Percentiles rank a stretch among this genome's conserved stretches.
phyloP scores from a whole-genome alignment of 2,329 filamentous ascomycete species.

The Fusarium zealandicum region DNA sequence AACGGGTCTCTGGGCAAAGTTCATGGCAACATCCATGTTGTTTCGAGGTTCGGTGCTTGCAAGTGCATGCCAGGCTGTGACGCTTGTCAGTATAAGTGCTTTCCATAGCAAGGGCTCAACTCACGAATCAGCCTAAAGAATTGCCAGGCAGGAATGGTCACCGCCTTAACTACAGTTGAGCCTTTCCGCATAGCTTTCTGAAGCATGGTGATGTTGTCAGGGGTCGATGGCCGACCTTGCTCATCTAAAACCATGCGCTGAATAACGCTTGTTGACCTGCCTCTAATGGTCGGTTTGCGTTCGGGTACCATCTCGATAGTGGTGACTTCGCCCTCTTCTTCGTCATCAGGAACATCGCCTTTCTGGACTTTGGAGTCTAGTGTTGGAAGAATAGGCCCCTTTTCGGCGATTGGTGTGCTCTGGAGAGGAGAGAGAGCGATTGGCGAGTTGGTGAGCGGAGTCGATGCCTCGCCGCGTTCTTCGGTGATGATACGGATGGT shows the following conservation, averaged over 20 bases:
- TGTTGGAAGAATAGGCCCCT: slow-evolving; percentile 4
- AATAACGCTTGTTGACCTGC: slow-evolving; percentile 66
- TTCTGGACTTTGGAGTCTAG: slow-evolving; percentile 13
- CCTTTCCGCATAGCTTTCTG: slow-evolving; percentile 54
- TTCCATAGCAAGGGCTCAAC: slow-evolving; percentile 44
- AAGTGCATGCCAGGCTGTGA: slow-evolving; percentile 82
- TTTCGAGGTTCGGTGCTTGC: slow-evolving; percentile 60
- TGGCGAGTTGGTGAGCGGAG: slow-evolving; percentile 46
- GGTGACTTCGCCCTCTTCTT: slow-evolving; percentile 29
- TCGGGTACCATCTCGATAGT: slow-evolving; percentile 36
- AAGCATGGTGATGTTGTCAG: slow-evolving; percentile 52
- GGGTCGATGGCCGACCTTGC: slow-evolving; percentile 53
- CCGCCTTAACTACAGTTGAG: slow-evolving; percentile 72
- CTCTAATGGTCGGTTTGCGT: slow-evolving; percentile 48
- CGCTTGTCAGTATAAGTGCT: slow-evolving; percentile 45
- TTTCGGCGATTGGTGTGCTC: slow-evolving; percentile 28
- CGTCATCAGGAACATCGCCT: slow-evolving; percentile 17
- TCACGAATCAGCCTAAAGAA: slow-evolving; percentile 92
- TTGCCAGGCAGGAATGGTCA: slow-evolving; percentile 96
- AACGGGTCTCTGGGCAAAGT: slow-evolving; percentile 85
- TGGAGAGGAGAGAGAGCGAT: slow-evolving; percentile 40
- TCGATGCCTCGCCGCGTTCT: slow-evolving; percentile 45
- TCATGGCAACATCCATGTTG: slow-evolving; percentile 84
- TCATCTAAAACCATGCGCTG: slow-evolving; percentile 65
- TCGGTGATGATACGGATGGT: slow-evolving; percentile 47